Evolutionary conservation across 495 filamentous ascomycete genomes (phyloP), one percentile per base, ranked within the genome.

Genomic region (Podospora sp.): DNA sequence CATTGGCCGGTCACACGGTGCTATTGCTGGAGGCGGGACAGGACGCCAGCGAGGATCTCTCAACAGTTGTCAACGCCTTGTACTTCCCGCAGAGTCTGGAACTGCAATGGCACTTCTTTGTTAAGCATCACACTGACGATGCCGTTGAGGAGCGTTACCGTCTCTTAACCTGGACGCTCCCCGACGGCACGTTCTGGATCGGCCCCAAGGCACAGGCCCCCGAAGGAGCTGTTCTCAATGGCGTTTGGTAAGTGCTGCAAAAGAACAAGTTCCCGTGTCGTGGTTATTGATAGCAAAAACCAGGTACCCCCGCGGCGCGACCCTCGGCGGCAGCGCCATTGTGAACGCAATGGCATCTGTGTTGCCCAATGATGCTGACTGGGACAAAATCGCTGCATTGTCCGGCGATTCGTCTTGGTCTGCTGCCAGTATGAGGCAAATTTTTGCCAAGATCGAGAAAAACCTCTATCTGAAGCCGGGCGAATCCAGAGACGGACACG

Each of bases 1-100:
- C 87, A 24, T 78, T 82, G 22, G 84, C 84, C 26, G 87, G 86
- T n/a, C 81, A 85, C 69, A 84, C 76, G 26, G 84, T 84, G 0
- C 79, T 89, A 16, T 76, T 91, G 20, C 77, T 91, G 14, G 88
- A 91, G 72, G 85, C 88, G 0, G 88, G 88, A 21, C 79, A 83
- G 62, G 86, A 90, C 70, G 79, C 85, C 55, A 84, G 83, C 22
- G 70, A 78, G 58, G 77, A 79, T 53, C 73, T 72, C 60, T 73
- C 76, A 46, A 74, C 73, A 35, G 71, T 72, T 9, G 73, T 75
- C 63, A 75, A 75, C 56, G 56, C 56, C 64, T 69, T 71, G 8
- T 59, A 59, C 56, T 59, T 26, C 25, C 56, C 56, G 22, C 56
- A 59, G 25, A 59, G 56, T 35, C 78, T 75, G n/a, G 74, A 69